These are phyloP conservation scores for Bromus sterilis DNA, from an alignment of 176 grass and related monocot species.

Conservation along the genomic window DNA sequence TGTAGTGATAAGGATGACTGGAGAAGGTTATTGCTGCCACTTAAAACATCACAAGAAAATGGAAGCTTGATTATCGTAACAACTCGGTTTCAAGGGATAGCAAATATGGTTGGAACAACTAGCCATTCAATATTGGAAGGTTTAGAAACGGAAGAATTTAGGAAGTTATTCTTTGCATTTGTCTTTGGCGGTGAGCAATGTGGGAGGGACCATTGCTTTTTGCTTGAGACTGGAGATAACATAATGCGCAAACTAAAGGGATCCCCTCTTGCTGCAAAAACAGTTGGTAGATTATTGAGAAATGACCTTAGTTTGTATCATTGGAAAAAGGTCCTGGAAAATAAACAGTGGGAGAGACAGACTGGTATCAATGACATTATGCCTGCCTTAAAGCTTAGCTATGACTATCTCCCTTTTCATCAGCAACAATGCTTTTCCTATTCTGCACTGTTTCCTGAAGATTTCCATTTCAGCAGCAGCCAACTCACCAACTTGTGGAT, in stretches of 20 bases:
- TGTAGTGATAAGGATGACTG: too few relatives aligned
- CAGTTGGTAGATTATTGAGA: not conserved
- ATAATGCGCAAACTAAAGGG: constrained; percentile 3
- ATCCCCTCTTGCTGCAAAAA: constrained; percentile 9
- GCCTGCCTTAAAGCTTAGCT: not conserved
- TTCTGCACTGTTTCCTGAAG: not conserved
- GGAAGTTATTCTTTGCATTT: too few relatives aligned
- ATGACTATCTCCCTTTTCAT: not conserved
- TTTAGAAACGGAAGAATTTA: too few relatives aligned
- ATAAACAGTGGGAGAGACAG: not conserved
- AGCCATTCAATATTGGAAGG: too few relatives aligned
- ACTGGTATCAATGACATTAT: not conserved
- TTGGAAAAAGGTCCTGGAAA: not conserved
- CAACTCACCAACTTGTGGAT: not conserved
- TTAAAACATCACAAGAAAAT: too few relatives aligned
- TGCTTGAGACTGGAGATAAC: not conserved
- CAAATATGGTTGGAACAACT: too few relatives aligned
- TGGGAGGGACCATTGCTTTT: not conserved
- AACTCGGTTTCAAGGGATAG: too few relatives aligned
- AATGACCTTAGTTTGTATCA: not conserved
- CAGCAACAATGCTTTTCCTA: not conserved
- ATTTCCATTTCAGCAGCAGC: not conserved
- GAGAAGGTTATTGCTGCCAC: too few relatives aligned
- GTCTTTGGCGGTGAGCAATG: too few relatives aligned
- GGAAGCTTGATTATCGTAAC: too few relatives aligned